These are phyloP conservation scores for Acanthamoeba rhysodes DNA, from an alignment of 208 protist genomes.

Conservation along the genomic window DNA sequence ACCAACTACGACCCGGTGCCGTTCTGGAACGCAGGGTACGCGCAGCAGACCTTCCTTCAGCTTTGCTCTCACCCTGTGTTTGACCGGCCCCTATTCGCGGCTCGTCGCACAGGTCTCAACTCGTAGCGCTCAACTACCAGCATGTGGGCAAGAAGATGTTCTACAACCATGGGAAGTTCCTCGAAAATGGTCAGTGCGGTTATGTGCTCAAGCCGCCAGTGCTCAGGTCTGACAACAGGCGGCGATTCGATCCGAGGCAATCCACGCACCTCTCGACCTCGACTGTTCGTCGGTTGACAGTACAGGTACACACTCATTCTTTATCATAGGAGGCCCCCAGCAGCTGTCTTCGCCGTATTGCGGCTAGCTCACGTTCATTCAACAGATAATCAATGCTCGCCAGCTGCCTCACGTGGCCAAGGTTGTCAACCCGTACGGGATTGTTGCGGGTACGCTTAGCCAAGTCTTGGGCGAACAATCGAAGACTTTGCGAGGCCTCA, in stretches of 20 bases:
- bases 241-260: background rate
- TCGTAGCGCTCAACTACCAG: conserved; percentile 96
- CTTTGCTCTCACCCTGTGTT: background rate
- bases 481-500: background rate
- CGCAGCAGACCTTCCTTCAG: background rate
- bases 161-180: conserved; percentile 94
- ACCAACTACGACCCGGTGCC: conserved; percentile 95
- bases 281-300: conserved; percentile 6
- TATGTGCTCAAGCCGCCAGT: conserved; percentile 95
- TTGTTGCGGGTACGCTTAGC: background rate
- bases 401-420: conserved; percentile 79
- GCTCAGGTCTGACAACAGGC: conserved; percentile 77
- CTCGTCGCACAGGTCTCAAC: conserved; percentile 89
- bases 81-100: background rate
- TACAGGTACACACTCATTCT: background rate
- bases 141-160: conserved; percentile 84
- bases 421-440: conserved; percentile 81
- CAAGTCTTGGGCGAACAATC: background rate
- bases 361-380: background rate
- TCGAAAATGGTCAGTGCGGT: conserved; percentile 94
- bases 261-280: background rate
- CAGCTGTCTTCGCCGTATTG: background rate
- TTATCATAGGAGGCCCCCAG: too few species aligned
- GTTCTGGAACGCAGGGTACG: conserved; percentile 88
- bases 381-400: conserved; percentile 71